Conservation (phyloP, 2,329 filamentous ascomycete species). For the Escovopsis weberi region DNA sequence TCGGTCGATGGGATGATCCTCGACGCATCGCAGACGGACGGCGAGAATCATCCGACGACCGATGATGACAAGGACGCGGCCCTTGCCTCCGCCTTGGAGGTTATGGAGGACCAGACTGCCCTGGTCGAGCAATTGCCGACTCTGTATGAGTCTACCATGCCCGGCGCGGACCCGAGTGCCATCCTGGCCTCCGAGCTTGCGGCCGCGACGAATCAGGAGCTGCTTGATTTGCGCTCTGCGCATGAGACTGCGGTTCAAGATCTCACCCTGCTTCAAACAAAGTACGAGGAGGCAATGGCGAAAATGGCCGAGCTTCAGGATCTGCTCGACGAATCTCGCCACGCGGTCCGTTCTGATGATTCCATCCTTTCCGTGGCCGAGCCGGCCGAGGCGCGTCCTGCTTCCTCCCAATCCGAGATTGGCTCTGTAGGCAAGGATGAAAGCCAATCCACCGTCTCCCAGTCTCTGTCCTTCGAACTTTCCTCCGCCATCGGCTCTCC, state of each 20-base stretch:
- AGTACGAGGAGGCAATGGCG: conserved; percentile 81
- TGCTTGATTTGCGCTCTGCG: conserved; percentile 78
- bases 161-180: neutral
- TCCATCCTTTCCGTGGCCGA: conserved; percentile 40
- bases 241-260: conserved; percentile 75
- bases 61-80: neutral
- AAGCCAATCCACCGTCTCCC: conserved; percentile 55
- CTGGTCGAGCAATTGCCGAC: neutral
- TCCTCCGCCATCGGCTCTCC: conserved; percentile 73
- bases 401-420: conserved; percentile 71
- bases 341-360: conserved; percentile 39
- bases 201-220: conserved; percentile 77
- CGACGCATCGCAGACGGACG: neutral
- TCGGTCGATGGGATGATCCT: conserved; percentile 18
- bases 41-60: neutral
- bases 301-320: conserved; percentile 78
- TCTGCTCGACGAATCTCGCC: conserved; percentile 62
- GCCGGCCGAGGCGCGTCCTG: conserved; percentile 41
- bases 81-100: neutral
- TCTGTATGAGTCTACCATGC: neutral
- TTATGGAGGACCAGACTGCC: neutral
- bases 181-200: neutral
- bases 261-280: conserved; percentile 66
- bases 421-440: conserved; percentile 56
- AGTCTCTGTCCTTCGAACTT: conserved; percentile 85